These are phyloP conservation scores for Candida ulmi DNA, from an alignment of 805 yeast species.

Conservation along the genomic window DNA sequence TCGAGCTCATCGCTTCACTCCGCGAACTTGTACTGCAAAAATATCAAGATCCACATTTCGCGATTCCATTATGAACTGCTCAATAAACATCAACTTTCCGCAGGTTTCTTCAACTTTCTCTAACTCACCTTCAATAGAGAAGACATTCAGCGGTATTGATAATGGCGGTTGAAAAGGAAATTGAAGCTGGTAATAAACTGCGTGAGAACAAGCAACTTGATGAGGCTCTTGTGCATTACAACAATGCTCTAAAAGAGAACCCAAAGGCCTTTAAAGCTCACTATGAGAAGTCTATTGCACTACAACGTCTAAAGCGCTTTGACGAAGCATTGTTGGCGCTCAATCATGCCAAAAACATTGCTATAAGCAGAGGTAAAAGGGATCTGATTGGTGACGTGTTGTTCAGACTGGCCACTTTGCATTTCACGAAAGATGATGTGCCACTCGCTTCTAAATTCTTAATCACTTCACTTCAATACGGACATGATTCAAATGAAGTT, in stretches of 20 bases:
- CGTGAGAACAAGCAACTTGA: slow-evolving; percentile 36
- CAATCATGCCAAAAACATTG: slow-evolving; percentile 37
- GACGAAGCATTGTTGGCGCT: slow-evolving; percentile 39
- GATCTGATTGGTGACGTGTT: slow-evolving; percentile 38
- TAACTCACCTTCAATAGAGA: no score
- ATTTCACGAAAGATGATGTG: slow-evolving; percentile 33
- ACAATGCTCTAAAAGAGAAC: slow-evolving; percentile 34
- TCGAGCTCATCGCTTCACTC: neutral
- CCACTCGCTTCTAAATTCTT: slow-evolving; percentile 36
- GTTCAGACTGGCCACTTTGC: slow-evolving; percentile 37
- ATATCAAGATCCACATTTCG: no score
- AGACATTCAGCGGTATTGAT: neutral
- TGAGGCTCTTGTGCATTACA: slow-evolving; percentile 34
- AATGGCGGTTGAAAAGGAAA: slow-evolving; percentile 29
- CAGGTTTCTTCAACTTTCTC: no score
- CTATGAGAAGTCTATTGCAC: slow-evolving; percentile 38
- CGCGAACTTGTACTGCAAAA: neutral
- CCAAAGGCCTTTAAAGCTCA: slow-evolving; percentile 41
- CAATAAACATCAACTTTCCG: neutral
- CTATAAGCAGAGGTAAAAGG: slow-evolving; percentile 36
- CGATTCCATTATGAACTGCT: neutral
- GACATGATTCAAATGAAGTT: slow-evolving; percentile 24
- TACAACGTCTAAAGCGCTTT: slow-evolving; percentile 35
- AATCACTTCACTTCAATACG: slow-evolving; percentile 32
- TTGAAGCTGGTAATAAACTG: slow-evolving; percentile 31